Base-by-base conservation (phyloP, 2,329 filamentous ascomycete species). In the Xylaria digitata region DNA sequence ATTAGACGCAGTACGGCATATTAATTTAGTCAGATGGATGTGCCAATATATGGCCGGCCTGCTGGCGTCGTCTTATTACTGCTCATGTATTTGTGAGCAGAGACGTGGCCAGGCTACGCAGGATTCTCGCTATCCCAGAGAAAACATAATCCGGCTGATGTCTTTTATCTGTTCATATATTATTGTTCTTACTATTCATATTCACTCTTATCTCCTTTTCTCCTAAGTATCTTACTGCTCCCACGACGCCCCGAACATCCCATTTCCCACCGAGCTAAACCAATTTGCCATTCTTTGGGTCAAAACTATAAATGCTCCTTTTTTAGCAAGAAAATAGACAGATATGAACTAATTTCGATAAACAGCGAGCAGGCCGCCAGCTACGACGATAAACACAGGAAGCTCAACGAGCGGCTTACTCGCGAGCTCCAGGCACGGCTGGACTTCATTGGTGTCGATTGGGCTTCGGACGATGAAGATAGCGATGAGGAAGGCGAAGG, bases 401-500 rank as follows among this genome's bases (percentile, higher is more conserved):
- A 85, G 72, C 82, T 84, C 13, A 81, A 87, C 53, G 77, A 80
- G 42, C 81, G 83, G 71, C 79, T 92, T n/a, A 82, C 85, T 23
- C 77, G 82, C 7, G 82, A 86, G 70, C 82, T 92, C 15, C 81
- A 82, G 67, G 77, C 77, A 3, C 83, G 84, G 37, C 81, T 86
- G 6, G 81, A 84, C 59, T 92, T 91, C 81, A 85, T 92, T 64
- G 89, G 87, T 48, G 84, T 87, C 26, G 82, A 86, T 61, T 89
- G 87, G 80, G 77, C 79, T 50, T 77, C 78, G 19, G 78, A 78
- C 8, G 76, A 79, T 8, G 75, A 76, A 15, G 75, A 79, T 2
- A 80, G 76, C 5, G 71, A 73, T 11, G 74, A 75, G 13, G 73
- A 76, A n/a, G 70, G 58, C 7, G 58, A 42, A 19, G 56, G 55